phyloP scores from a whole-genome alignment of 208 protist species.

The Perkinsela sp. region DNA sequence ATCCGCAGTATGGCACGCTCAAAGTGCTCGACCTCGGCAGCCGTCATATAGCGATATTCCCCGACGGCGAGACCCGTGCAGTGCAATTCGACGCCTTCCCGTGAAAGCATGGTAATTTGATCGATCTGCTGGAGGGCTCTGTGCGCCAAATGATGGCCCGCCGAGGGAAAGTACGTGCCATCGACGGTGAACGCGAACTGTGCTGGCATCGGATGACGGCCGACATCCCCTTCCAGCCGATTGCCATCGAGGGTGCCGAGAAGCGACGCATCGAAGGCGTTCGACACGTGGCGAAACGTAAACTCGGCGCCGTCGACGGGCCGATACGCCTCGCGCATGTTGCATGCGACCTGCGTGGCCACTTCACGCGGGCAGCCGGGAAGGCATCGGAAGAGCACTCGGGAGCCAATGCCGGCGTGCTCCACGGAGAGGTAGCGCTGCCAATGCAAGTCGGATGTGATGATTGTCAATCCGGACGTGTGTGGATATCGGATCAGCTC shows the following conservation, averaged over 20 bases:
- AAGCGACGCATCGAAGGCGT: neutral
- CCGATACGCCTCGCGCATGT: neutral
- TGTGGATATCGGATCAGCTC: neutral
- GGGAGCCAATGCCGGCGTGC: neutral
- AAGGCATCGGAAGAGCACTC: neutral
- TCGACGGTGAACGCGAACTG: neutral
- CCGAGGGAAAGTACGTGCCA: neutral
- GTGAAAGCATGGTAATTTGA: neutral
- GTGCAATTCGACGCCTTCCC: neutral
- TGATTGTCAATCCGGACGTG: neutral
- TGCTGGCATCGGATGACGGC: neutral
- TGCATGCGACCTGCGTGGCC: neutral
- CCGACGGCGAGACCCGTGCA: neutral
- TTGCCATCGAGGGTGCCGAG: neutral
- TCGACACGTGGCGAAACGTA: neutral
- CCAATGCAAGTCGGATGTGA: neutral
- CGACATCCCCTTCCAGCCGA: neutral
- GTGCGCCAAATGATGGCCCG: neutral
- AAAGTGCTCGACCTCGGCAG: neutral
- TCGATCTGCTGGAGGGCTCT: neutral
- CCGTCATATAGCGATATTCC: neutral
- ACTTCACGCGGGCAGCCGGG: neutral
- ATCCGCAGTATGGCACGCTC: neutral
- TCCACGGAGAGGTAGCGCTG: neutral
- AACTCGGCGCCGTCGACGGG: neutral